These are phyloP conservation scores for Nannochloropsis gaditana DNA, from an alignment of 108 stramenopile genomes.

Conservation along the genomic window DNA sequence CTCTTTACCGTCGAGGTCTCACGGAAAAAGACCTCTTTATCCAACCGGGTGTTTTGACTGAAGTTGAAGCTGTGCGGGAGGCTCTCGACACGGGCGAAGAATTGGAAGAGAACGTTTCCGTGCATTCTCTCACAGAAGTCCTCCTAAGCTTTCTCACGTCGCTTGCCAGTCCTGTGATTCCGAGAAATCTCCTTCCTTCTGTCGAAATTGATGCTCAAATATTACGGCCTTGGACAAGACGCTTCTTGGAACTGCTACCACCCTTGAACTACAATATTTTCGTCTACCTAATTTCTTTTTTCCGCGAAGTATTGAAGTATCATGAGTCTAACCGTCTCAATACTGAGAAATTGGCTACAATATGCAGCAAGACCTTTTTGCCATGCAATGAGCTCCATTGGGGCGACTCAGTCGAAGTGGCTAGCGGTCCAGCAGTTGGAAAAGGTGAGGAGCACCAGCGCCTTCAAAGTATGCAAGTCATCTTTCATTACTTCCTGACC, in stretches of 20 bases:
- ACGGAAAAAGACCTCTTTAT: slow-evolving; percentile 76
- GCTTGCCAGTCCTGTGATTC: slow-evolving; percentile 66
- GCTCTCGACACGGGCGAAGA: slow-evolving; percentile 67
- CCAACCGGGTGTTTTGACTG: slow-evolving; percentile 63
- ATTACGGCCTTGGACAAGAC: slow-evolving; percentile 65
- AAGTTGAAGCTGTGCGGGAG: slow-evolving; percentile 73
- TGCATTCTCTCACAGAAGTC: slow-evolving; percentile 64
- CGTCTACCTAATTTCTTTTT: slow-evolving; percentile 91
- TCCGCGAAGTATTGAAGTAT: slow-evolving; percentile 75
- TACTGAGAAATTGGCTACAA: slow-evolving; percentile 65
- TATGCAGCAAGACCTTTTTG: slow-evolving; percentile 29
- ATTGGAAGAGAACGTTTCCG: slow-evolving; percentile 40
- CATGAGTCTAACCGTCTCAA: slow-evolving; percentile 62
- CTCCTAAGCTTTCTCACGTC: slow-evolving; percentile 65
- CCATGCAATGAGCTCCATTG: slow-evolving; percentile 21
- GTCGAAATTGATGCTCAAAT: slow-evolving; percentile 74
- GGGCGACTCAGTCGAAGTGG: neutral
- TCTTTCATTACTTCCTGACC: neutral
- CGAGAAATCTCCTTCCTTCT: slow-evolving; percentile 67
- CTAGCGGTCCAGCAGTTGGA: neutral
- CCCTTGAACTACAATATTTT: slow-evolving; percentile 89
- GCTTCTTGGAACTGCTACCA: slow-evolving; percentile 73
- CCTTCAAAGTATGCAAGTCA: neutral
- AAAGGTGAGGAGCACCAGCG: neutral
- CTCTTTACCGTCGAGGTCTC: slow-evolving; percentile 72